phyloP scores from a whole-genome alignment of 148 eudicot species.

The Vaccinium macrocarpon region DNA sequence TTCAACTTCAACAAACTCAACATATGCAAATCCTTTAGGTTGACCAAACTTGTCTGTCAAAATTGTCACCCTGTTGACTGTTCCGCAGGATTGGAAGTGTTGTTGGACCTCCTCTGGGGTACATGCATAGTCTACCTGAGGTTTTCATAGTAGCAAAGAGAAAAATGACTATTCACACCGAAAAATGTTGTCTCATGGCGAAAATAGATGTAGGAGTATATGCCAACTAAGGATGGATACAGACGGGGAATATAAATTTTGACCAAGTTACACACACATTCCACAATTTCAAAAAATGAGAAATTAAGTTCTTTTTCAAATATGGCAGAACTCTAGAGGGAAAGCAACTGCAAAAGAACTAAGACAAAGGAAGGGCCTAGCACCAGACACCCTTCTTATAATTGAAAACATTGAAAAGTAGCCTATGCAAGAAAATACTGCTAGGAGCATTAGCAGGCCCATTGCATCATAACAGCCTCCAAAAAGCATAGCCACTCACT shows the following conservation, averaged over 20 bases:
- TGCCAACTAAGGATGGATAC: not conserved
- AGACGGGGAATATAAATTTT: not conserved
- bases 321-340: not conserved
- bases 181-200: not conserved
- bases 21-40: slow-evolving; percentile 76
- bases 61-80: slow-evolving; percentile 71
- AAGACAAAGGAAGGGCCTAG: not conserved
- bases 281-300: not conserved
- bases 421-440: not conserved
- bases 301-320: not conserved
- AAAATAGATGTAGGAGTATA: not conserved
- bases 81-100: slow-evolving; percentile 76
- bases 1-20: slow-evolving; percentile 69
- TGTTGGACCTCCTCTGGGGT: slow-evolving; percentile 82
- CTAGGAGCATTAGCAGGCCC: not conserved
- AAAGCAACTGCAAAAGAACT: not conserved
- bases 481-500: not conserved
- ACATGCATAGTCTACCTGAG: slow-evolving; percentile 75
- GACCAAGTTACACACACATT: not conserved
- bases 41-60: slow-evolving; percentile 74
- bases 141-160: not conserved
- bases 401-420: not conserved
- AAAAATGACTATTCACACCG: not conserved
- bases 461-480: not conserved
- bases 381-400: not conserved